These are phyloP conservation scores for Ploettnerulaceae sp. DNA, from an alignment of 2,329 filamentous ascomycete species.

Conservation along the genomic window DNA sequence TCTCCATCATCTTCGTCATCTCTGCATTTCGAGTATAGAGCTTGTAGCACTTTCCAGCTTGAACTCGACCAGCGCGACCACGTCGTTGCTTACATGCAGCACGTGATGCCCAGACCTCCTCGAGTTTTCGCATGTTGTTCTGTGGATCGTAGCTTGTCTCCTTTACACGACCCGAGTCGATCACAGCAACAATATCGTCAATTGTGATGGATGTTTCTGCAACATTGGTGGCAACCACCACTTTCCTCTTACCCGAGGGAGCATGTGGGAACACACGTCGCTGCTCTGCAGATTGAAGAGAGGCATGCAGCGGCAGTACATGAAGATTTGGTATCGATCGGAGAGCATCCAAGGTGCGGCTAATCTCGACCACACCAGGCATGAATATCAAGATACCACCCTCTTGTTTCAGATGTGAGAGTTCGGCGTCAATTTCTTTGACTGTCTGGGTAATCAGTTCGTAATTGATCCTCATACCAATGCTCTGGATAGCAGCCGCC, in stretches of 20 bases:
- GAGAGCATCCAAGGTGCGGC: slow-evolving; percentile 67
- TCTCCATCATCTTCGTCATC: slow-evolving; percentile 70
- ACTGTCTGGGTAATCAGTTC: slow-evolving; percentile 77
- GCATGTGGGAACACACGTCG: slow-evolving; percentile 75
- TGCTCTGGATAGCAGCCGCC: slow-evolving; percentile 64
- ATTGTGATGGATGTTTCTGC: slow-evolving; percentile 99
- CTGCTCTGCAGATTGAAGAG: slow-evolving; percentile 82
- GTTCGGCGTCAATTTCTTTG: slow-evolving; percentile 71
- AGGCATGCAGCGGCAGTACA: slow-evolving; percentile 85
- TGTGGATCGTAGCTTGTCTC: slow-evolving; percentile 90
- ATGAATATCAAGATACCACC: slow-evolving; percentile 95
- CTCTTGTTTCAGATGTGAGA: slow-evolving; percentile 58
- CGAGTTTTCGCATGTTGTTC: slow-evolving; percentile 89
- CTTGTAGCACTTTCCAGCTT: slow-evolving; percentile 90
- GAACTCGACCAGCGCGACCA: slow-evolving; percentile 88
- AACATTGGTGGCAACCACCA: slow-evolving; percentile 93
- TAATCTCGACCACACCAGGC: slow-evolving; percentile 88
- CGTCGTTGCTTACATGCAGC: slow-evolving; percentile 93
- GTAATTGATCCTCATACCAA: slow-evolving; percentile 88
- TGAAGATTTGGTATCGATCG: slow-evolving; percentile 62
- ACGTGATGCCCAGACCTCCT: slow-evolving; percentile 91
- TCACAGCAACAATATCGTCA: slow-evolving; percentile 92
- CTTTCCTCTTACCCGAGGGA: slow-evolving; percentile 77
- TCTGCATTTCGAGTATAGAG: slow-evolving; percentile 87
- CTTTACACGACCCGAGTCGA: slow-evolving; percentile 92